Base-by-base conservation (phyloP, 176 grass and related monocot genomes). In the Cenchrus americanus region DNA sequence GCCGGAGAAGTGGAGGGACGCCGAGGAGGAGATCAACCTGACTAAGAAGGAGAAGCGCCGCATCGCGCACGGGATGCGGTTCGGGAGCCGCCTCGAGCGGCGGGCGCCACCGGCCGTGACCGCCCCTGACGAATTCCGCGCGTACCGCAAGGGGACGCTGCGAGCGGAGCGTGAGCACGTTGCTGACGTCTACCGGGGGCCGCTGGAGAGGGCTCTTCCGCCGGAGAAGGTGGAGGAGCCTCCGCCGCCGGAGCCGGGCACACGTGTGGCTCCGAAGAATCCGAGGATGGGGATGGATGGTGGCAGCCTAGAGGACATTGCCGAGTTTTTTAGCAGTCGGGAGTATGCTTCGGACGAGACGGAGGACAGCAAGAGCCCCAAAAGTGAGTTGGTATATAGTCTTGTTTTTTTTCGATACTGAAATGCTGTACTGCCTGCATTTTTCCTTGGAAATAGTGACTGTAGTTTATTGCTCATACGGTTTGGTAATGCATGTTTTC, bases 41-140 rank as follows among this genome's bases (percentile, higher is more conserved):
- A 94, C 87, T 8, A 99, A 99, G 93, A 99, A 99, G 87, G 89
- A 99, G 61, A 96, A 91, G 86, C 91, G 93, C 78, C 89, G 75
- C 78, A 99, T 99, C 69, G 71, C 93, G 14, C 84, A 99, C 61
- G 89, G 92, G 34, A 62, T 99, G 41, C 92, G 83, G 15, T 99
- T 99, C 26, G 91, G 88, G 19, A 94, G 91, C 77, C 80, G 89
- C 19, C 62, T 99, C 55, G 93, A 99, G 77, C 88, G 93, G 52
- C 81, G 91, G 67, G 80, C 82, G 63, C 86, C 91, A 6, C 64
- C 91, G 6, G 75, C 87, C 46, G 83, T 99, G 23, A 86, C 88
- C 14, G 93, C 82, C 6, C 70, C 86, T 34, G 65, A 86, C 64
- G 86, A 91, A 69, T 91, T 89, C 82, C 83, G 61, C 52, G 86